Conservation (phyloP, 768 basidiomycete species). For the Tulasnella sp. region DNA sequence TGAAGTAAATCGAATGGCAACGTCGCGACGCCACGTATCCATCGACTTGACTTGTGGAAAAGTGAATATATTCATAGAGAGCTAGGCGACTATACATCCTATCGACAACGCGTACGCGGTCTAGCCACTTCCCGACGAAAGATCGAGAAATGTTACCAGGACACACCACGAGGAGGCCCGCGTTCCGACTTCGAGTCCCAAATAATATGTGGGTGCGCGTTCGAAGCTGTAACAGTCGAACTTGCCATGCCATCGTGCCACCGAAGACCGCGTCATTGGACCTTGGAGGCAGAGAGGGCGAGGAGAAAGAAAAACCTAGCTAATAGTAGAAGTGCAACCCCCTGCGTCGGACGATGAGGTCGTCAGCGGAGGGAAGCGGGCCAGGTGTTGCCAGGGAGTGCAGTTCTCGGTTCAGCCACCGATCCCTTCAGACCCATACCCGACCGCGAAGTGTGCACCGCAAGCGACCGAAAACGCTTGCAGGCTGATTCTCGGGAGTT, state of each 20-base stretch:
- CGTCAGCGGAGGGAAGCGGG: background rate
- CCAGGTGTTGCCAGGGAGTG: background rate
- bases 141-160: background rate
- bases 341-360: background rate
- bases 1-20: too few species aligned
- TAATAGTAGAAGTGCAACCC: background rate
- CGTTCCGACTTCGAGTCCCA: constrained; percentile 9
- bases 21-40: too few species aligned
- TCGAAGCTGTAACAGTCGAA: background rate
- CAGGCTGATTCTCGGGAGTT: too few species aligned
- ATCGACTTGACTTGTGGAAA: too few species aligned
- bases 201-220: background rate
- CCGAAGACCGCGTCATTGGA: background rate
- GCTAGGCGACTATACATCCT: background rate
- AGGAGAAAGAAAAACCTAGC: background rate
- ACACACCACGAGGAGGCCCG: background rate
- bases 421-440: too few species aligned
- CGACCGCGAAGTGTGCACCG: too few species aligned
- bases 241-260: background rate
- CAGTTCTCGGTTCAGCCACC: too few species aligned
- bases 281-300: background rate
- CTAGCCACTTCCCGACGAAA: background rate
- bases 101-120: background rate
- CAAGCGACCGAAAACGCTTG: too few species aligned
- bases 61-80: too few species aligned